A percentile compares a stretch with the other conserved stretches of the same genome.
phyloP scores from a whole-genome alignment of 805 yeast genomes.

The Kregervanrija fluxuum region DNA sequence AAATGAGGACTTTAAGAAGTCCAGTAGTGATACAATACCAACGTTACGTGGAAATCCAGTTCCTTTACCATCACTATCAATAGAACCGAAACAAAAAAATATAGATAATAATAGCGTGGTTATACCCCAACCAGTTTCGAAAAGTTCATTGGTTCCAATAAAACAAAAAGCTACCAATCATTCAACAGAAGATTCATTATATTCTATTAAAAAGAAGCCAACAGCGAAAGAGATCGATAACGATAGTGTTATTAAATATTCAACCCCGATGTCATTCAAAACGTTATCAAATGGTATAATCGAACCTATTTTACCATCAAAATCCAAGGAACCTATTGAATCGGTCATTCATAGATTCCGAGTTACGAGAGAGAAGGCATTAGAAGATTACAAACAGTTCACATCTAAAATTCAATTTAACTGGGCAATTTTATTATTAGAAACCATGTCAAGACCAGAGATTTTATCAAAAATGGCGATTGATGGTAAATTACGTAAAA shows the following conservation, averaged over 20 bases:
- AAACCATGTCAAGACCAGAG: slow-evolving; percentile 36
- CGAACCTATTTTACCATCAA: slow-evolving; percentile 25
- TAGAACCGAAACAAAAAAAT: background rate
- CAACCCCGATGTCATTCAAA: slow-evolving; percentile 15
- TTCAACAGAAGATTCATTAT: slow-evolving; percentile 4
- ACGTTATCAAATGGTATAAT: slow-evolving; percentile 19
- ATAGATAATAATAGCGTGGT: background rate
- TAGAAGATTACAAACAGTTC: slow-evolving; percentile 30
- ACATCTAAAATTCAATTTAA: slow-evolving; percentile 50
- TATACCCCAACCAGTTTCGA: background rate
- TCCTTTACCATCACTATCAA: background rate
- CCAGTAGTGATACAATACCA: too few species aligned
- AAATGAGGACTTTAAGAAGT: too few species aligned
- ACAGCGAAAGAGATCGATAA: background rate
- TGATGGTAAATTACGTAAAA: slow-evolving; percentile 37
- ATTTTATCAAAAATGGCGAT: slow-evolving; percentile 37
- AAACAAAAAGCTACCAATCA: background rate
- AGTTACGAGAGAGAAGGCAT: slow-evolving; percentile 25
- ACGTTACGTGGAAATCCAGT: too few species aligned
- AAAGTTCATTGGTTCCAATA: background rate
- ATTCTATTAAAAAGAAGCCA: slow-evolving; percentile 1
- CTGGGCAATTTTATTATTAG: slow-evolving; percentile 55
- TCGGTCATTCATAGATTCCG: slow-evolving; percentile 22
- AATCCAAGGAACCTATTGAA: slow-evolving; percentile 23
- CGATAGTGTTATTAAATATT: slow-evolving; percentile 8